Evolutionary conservation across 2,329 filamentous ascomycete genomes (phyloP), one percentile per base, ranked within the genome.

Genomic region (Simplicillium sp.): DNA sequence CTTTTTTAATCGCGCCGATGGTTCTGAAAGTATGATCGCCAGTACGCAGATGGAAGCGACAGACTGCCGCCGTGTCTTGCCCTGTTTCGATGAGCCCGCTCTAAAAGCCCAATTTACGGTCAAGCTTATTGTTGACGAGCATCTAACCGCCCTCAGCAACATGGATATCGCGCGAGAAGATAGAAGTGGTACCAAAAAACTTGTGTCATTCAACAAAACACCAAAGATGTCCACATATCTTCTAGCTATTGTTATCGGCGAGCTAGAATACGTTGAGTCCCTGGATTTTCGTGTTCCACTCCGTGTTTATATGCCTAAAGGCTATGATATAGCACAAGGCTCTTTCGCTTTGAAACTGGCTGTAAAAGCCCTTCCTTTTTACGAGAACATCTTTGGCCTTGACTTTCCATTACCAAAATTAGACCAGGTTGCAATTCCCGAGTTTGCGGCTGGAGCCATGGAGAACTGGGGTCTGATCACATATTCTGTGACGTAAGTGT

Each of bases 401-500:
- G 70, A 84, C 25, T 96, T 94, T 57, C 56, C 56, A 11, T 47
- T 59, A 13, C 54, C 56, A 15, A 59, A 59, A 47, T 58, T 59
- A 56, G 56, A 59, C 45, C 94, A 94, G 83, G 82, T 94, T 52
- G 89, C 90, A 33, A 89, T 97, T 56, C 90, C 90, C 13, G 90
- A 97, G 59, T 97, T 97, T 60, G 87, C 87, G 38, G 87, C 87
- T 38, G 90, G 90, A 46, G 90, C 90, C 45, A 96, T 96, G 89
- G 89, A 97, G 72, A 97, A 97, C 62, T 97, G 90, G 90, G 90
- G 90, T 57, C 70, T 97, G 39, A 81, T 97, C 51, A 97, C 90
- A 4, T 97, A 96, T 67, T 84, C 90, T 49, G 84, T 94, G 15
- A n/a, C n/a, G n/a, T n/a, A n/a, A n/a, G n/a, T n/a, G n/a, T n/a